Base-by-base conservation (phyloP, 1,139 yeast genomes). In the Saccharomyces hybrid region DNA sequence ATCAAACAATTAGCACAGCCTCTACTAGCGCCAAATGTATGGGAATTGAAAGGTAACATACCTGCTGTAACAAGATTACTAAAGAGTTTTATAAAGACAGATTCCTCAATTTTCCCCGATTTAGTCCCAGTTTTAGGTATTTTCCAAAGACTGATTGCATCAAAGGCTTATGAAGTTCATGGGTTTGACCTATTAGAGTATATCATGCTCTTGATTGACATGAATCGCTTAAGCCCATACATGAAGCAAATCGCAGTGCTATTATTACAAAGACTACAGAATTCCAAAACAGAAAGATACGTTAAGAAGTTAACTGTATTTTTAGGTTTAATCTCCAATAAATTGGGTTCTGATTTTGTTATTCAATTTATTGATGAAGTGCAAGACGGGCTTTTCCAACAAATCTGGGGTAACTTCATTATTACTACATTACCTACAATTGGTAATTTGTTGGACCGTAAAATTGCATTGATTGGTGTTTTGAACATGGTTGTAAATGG, bases 1-100 rank as follows among this genome's bases (percentile, higher is more conserved):
- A 88, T 83, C 65, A 79, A 77, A 56, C 82, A 81, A 55, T 75
- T 95, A 53, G 78, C 89, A 30, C 83, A 82, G 60, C 99, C 99
- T 20, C 0, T 95, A 44, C 76, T 95, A 68, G 81, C 96, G 1
- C 98, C 99, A 14, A 71, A 84, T 6, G 83, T 90, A 47, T 95
- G 99, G 99, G 98, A 93, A 68, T 82, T 82, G 57, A 80, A 84
- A 62, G 99, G 99, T 25, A 93, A 93, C 64, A 83, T 91, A 48
- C 99, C 99, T 1, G 97, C 97, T 2, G 81, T 93, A 20, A 86
- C 95, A 0, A 80, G 96, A 61, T 76, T 93, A 54, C 73, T 95
- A 53, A 80, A 84, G 55, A 84, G 91, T 3, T 84, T 93, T 32
- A 75, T 93, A 47, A 75, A 75, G 48, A 84, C 80, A 51, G 90